Percentiles rank a stretch among this genome's conserved stretches.
Evolutionary conservation across 352 stramenopile genomes (phyloP).

Genomic region (Paralagenidium karlingii): DNA sequence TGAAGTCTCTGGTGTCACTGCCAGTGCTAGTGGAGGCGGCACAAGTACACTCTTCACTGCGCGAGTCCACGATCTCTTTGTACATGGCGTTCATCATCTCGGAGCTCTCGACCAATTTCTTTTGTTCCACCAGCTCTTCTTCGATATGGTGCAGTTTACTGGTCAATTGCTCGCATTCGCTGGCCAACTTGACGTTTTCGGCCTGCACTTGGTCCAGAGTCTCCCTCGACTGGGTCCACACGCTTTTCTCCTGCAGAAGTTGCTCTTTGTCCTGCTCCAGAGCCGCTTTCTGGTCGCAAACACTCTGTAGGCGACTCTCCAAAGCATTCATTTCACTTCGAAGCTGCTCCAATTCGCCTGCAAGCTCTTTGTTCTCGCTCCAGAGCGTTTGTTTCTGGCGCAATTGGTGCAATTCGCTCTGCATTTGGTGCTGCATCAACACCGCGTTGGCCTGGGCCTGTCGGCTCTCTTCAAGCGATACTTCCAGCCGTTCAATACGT

Average conservation of each 20-base stretch:
- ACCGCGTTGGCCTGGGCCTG: slow-evolving; percentile 17
- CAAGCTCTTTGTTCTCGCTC: too few species aligned
- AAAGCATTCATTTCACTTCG: slow-evolving; percentile 20
- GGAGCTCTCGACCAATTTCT: slow-evolving; percentile 47
- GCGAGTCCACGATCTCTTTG: too few species aligned
- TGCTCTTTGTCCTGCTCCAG: slow-evolving; percentile 26
- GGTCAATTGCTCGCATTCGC: slow-evolving; percentile 31
- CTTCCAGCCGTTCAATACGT: background rate
- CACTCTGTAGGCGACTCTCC: background rate
- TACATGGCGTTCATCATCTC: slow-evolving; percentile 51
- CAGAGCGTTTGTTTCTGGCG: too few species aligned
- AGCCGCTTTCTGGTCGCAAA: too few species aligned
- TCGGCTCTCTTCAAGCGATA: too few species aligned
- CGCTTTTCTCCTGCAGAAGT: slow-evolving; percentile 29
- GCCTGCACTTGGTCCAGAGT: slow-evolving; percentile 26
- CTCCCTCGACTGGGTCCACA: slow-evolving; percentile 27
- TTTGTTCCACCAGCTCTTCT: slow-evolving; percentile 51
- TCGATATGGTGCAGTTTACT: too few species aligned
- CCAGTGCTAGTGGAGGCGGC: too few species aligned
- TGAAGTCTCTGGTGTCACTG: too few species aligned
- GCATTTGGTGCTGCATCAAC: slow-evolving; percentile 15
- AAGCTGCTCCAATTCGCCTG: too few species aligned
- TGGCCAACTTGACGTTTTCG: slow-evolving; percentile 39
- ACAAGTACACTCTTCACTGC: too few species aligned
- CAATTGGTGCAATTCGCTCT: slow-evolving; percentile 14